Conservation (phyloP, 306 rosid species). For the Cicer chorassanicum region DNA sequence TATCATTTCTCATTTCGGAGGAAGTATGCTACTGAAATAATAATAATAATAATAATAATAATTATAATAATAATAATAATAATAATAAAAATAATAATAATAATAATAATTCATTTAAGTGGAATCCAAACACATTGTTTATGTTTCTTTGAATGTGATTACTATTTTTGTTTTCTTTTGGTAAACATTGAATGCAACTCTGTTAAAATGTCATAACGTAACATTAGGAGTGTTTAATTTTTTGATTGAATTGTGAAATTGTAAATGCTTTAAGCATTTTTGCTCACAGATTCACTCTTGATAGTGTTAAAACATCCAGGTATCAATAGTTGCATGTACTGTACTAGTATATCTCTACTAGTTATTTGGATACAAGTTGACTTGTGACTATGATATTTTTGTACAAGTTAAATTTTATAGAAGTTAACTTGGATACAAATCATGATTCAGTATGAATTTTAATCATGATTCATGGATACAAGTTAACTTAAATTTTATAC, state of each 20-base stretch:
- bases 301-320: not conserved
- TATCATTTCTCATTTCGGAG: too few species aligned
- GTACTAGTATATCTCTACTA: not conserved
- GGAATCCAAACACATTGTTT: not conserved
- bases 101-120: not conserved
- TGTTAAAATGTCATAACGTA: constrained; percentile 12
- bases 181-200: not conserved
- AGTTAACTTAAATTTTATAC: too few species aligned
- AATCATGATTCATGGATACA: too few species aligned
- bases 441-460: too few species aligned
- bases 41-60: too few species aligned
- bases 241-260: constrained; percentile 13
- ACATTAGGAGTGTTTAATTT: not conserved
- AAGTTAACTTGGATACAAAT: too few species aligned
- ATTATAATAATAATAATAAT: not conserved
- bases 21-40: too few species aligned
- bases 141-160: constrained; percentile 1
- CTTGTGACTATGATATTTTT: not conserved
- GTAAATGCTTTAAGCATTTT: constrained; percentile 1
- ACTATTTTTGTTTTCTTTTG: not conserved
- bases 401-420: not conserved
- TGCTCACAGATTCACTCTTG: constrained; percentile 28
- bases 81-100: too few species aligned
- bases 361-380: constrained; percentile 2
- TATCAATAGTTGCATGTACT: not conserved